Evolutionary conservation across 2,329 filamentous ascomycete genomes (phyloP).

Genomic region (Calonectria leucothoes): DNA sequence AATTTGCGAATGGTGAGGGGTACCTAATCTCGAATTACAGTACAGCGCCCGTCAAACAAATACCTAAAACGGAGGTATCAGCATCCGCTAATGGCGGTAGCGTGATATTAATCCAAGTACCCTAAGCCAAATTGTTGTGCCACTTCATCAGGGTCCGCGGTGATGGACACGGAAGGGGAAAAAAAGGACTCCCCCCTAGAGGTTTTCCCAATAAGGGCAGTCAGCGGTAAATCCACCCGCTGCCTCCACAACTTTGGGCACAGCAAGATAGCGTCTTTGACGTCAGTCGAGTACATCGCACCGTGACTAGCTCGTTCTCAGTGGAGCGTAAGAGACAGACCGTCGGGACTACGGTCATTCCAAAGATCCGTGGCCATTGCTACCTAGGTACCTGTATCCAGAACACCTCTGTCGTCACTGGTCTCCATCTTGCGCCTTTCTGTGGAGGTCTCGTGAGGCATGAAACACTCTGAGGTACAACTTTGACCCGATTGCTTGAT

Average conservation of each 20-base stretch:
- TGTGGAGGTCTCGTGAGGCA: slow-evolving; percentile 16
- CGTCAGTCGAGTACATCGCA: background rate
- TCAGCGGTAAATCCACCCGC: background rate
- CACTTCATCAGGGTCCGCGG: background rate
- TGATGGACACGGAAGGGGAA: background rate
- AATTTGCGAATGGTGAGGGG: background rate
- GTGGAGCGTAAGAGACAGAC: background rate
- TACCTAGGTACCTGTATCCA: slow-evolving; percentile 10
- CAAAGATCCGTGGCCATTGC: slow-evolving; percentile 38
- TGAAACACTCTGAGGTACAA: background rate
- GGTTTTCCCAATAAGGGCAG: background rate
- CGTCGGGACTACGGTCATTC: slow-evolving; percentile 39
- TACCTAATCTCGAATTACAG: background rate
- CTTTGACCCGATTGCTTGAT: background rate
- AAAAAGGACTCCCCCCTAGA: background rate
- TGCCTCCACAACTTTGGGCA: background rate
- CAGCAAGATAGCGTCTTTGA: slow-evolving; percentile 1
- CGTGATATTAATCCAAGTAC: background rate
- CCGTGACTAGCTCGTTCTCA: background rate
- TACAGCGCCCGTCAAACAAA: background rate
- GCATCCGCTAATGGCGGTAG: background rate
- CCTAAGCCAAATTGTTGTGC: background rate
- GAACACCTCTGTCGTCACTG: slow-evolving; percentile 8
- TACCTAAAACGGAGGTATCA: background rate
- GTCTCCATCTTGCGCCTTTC: background rate